These are phyloP conservation scores for Sporothrix brunneoviolacea DNA, from an alignment of 2,329 filamentous ascomycete genomes.

Conservation along the genomic window DNA sequence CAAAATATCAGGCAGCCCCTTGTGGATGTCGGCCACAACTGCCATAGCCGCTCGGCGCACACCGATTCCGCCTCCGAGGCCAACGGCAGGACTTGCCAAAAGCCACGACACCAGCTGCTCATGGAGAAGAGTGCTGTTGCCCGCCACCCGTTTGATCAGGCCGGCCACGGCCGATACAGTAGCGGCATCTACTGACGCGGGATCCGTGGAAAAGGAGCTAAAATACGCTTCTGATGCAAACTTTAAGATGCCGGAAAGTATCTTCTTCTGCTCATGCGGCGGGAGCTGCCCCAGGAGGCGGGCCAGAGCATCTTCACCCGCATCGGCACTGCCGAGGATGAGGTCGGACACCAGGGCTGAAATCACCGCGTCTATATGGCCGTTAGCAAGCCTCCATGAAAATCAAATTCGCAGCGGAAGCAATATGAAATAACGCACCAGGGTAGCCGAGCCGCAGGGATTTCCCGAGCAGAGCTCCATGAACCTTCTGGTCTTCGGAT, in stretches of 20 bases:
- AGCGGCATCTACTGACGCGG: slow-evolving; percentile 20
- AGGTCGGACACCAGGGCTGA: slow-evolving; percentile 30
- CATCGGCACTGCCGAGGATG: slow-evolving; percentile 19
- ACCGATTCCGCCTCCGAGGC: slow-evolving; percentile 52
- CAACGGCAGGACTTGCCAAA: slow-evolving; percentile 55
- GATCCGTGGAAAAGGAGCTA: background rate
- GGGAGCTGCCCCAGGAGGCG: slow-evolving; percentile 31
- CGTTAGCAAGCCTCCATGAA: slow-evolving; percentile 15
- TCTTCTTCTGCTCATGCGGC: slow-evolving; percentile 37
- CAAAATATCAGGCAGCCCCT: slow-evolving; percentile 48
- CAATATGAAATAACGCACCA: slow-evolving; percentile 39
- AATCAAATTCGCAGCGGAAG: background rate
- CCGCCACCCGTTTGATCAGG: slow-evolving; percentile 45
- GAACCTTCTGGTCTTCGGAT: slow-evolving; percentile 34
- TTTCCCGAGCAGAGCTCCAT: slow-evolving; percentile 47
- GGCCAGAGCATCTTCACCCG: slow-evolving; percentile 23
- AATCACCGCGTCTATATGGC: slow-evolving; percentile 34
- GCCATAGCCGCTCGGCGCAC: slow-evolving; percentile 62
- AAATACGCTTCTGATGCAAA: slow-evolving; percentile 41
- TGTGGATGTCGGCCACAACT: slow-evolving; percentile 45
- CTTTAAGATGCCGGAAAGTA: slow-evolving; percentile 34
- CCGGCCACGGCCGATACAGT: slow-evolving; percentile 52
- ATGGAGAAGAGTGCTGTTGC: slow-evolving; percentile 41
- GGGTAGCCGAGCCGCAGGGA: slow-evolving; percentile 65
- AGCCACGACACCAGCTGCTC: slow-evolving; percentile 59